Evolutionary conservation across 306 rosid genomes (phyloP).

Genomic region (Aeschynomene evenia): DNA sequence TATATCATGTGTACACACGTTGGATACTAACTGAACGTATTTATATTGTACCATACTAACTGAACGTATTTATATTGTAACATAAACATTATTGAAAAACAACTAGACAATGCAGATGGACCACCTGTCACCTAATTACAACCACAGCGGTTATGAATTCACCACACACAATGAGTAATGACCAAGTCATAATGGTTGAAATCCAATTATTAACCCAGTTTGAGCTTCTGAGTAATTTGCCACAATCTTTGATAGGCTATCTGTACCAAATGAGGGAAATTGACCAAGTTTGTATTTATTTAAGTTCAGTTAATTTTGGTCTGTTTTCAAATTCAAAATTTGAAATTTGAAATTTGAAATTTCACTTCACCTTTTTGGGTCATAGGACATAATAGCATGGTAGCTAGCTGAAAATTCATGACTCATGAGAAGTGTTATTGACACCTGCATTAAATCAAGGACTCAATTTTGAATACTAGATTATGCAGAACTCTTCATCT

Average conservation of each 20-base stretch:
- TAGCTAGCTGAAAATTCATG: background rate
- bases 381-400: slow-evolving; percentile 21
- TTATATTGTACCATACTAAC: no score
- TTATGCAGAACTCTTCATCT: no score
- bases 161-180: background rate
- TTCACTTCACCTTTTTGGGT: slow-evolving; percentile 12
- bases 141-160: background rate
- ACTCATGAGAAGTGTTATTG: no score
- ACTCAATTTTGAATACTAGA: no score
- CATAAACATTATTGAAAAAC: no score
- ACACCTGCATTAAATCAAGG: no score
- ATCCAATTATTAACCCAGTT: background rate
- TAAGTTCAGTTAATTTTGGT: no score
- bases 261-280: background rate
- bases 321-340: slow-evolving; percentile 6
- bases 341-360: slow-evolving; percentile 26
- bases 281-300: no score
- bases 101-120: slow-evolving; percentile 22
- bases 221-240: background rate
- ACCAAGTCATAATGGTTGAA: background rate
- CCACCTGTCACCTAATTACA: slow-evolving; percentile 20
- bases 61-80: no score
- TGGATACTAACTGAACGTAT: no score
- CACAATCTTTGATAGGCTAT: background rate
- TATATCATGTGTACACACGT: no score